A percentile compares a stretch with the other conserved stretches of the same genome.
Evolutionary conservation across 139 green algal species (phyloP).

Genomic region (Pseudopediastrum boryanum): DNA sequence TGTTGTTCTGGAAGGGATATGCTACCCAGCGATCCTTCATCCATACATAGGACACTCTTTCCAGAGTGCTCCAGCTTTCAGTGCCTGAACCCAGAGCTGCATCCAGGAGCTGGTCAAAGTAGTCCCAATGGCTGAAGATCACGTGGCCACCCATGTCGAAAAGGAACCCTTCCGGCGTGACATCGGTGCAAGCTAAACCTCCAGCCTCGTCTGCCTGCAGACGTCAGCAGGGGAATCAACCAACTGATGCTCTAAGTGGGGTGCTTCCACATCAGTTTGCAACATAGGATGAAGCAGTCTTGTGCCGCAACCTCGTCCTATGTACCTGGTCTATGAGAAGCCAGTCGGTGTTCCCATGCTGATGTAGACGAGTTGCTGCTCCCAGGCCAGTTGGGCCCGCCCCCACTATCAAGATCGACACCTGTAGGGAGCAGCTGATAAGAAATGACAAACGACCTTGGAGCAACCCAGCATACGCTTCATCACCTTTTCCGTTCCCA

Average conservation of each 20-base stretch:
- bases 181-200: slow-evolving; percentile 88
- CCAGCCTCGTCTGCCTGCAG: slow-evolving; percentile 74
- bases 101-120: slow-evolving; percentile 89
- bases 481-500: too few species aligned
- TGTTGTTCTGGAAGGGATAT: slow-evolving; percentile 96
- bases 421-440: too few species aligned
- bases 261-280: background rate
- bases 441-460: too few species aligned
- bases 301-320: background rate
- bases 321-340: slow-evolving; percentile 81
- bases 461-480: too few species aligned
- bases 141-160: slow-evolving; percentile 97
- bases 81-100: slow-evolving; percentile 55
- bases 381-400: slow-evolving; percentile 87
- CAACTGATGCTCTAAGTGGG: too few species aligned
- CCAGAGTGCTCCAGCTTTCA: slow-evolving; percentile 84
- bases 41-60: slow-evolving; percentile 91
- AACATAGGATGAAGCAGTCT: background rate
- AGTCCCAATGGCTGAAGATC: slow-evolving; percentile 93
- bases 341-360: slow-evolving; percentile 82
- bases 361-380: slow-evolving; percentile 83
- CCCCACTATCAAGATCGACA: slow-evolving; percentile 78
- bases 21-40: slow-evolving; percentile 85
- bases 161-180: slow-evolving; percentile 88
- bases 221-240: too few species aligned